Percentiles rank a stretch among this genome's conserved stretches.
Evolutionary conservation across 139 green algal species (phyloP).

Genomic region (Astrephomene gubernaculifera): DNA sequence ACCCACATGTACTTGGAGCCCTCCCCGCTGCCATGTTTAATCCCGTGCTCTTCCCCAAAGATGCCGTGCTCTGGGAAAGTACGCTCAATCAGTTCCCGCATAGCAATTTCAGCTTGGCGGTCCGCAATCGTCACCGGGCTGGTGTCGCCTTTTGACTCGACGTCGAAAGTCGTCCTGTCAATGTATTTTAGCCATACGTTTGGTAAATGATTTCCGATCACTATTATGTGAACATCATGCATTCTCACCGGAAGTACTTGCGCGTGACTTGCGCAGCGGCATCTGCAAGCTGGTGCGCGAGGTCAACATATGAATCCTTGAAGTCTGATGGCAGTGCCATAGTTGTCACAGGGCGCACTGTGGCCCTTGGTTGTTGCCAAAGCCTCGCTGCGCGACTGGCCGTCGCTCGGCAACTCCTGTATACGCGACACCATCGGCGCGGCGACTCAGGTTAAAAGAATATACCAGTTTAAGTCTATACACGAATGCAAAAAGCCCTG

Average conservation of each 20-base stretch:
- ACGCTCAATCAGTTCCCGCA: constrained; percentile 75
- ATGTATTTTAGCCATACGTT: neutral
- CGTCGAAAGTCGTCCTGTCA: constrained; percentile 69
- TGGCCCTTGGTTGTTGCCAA: neutral
- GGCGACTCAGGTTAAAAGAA: neutral
- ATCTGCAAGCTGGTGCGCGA: constrained; percentile 84
- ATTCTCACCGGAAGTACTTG: constrained; percentile 78
- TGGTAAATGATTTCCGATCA: too few relatives aligned
- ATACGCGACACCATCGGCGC: too few relatives aligned
- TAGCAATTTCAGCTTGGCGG: constrained; percentile 82
- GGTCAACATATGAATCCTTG: constrained; percentile 53
- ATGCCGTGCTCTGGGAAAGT: constrained; percentile 81
- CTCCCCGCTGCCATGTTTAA: constrained; percentile 57
- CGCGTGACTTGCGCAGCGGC: constrained; percentile 75
- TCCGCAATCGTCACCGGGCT: constrained; percentile 89
- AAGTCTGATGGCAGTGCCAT: constrained; percentile 40
- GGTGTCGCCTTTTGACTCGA: constrained; percentile 87
- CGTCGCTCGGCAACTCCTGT: constrained; percentile 11
- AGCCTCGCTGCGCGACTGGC: neutral
- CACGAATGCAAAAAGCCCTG: neutral
- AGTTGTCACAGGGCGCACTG: neutral
- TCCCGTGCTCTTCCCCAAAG: constrained; percentile 93
- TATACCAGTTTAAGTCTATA: too few relatives aligned
- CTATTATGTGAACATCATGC: too few relatives aligned
- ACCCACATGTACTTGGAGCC: constrained; percentile 90